phyloP scores from a whole-genome alignment of 2,329 filamentous ascomycete species.

The Drechslerella dactyloides region DNA sequence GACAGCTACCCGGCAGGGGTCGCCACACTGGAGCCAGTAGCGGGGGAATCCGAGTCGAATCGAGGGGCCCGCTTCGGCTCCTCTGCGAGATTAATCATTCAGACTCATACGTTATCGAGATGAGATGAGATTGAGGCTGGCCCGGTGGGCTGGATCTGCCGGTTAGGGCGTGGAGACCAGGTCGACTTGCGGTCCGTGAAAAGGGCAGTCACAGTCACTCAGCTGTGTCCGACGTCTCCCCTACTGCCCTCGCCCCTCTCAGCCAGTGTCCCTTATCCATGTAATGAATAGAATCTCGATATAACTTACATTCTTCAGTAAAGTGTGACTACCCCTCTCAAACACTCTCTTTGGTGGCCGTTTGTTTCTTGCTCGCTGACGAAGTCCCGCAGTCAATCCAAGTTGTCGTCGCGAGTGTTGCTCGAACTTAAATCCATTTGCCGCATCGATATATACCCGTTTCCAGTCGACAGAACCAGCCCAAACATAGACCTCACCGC shows the following conservation, averaged over 20 bases:
- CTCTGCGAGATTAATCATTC: neutral
- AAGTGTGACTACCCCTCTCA: too few relatives aligned
- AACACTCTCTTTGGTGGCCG: neutral
- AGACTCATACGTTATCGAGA: neutral
- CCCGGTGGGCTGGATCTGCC: neutral
- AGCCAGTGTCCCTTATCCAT: too few relatives aligned
- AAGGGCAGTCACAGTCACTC: constrained; percentile 47
- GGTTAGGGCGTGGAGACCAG: constrained; percentile 34
- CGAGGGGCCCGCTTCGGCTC: neutral
- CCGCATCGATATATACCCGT: too few relatives aligned
- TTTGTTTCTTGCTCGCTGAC: neutral
- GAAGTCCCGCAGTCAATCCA: neutral
- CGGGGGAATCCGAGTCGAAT: neutral
- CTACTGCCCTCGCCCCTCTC: neutral
- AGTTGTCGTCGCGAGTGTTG: neutral
- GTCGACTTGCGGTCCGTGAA: constrained; percentile 24
- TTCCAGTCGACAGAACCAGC: too few relatives aligned
- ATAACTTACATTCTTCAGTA: too few relatives aligned
- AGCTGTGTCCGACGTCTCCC: neutral
- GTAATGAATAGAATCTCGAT: too few relatives aligned
- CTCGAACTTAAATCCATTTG: neutral
- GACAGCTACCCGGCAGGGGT: neutral
- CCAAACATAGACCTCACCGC: too few relatives aligned
- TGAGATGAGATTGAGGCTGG: constrained; percentile 2
- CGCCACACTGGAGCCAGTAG: neutral